A percentile compares a stretch with the other conserved stretches of the same genome.
phyloP scores from a whole-genome alignment of 2,329 filamentous ascomycete species.

The Dactylonectria estremocensis region DNA sequence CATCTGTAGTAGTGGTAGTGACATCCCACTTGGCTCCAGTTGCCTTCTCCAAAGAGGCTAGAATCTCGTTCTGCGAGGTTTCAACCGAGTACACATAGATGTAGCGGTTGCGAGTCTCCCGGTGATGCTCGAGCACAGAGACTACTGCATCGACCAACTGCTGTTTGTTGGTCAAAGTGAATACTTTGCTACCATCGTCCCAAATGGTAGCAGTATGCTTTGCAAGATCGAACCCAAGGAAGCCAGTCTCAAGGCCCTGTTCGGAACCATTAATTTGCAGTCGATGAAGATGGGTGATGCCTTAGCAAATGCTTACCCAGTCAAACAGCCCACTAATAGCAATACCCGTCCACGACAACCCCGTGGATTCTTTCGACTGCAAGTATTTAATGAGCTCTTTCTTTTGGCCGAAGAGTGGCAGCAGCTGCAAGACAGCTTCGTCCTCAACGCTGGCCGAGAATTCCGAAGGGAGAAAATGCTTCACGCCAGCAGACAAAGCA shows the following conservation, averaged over 20 bases:
- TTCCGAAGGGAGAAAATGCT: conserved; percentile 69
- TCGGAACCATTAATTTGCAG: neutral
- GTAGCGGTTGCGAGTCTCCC: conserved; percentile 66
- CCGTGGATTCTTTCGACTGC: conserved; percentile 26
- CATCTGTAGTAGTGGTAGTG: conserved; percentile 27
- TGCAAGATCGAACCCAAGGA: conserved; percentile 32
- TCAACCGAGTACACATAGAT: conserved; percentile 67
- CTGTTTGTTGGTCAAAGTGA: conserved; percentile 36
- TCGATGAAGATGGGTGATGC: neutral
- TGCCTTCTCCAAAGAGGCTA: conserved; percentile 33
- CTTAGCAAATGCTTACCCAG: conserved; percentile 30
- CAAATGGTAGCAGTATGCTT: conserved; percentile 31
- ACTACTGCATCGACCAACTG: conserved; percentile 63
- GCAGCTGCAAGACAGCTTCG: conserved; percentile 29
- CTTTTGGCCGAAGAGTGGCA: conserved; percentile 41
- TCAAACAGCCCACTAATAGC: conserved; percentile 52
- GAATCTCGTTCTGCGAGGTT: conserved; percentile 60
- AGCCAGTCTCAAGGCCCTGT: conserved; percentile 32
- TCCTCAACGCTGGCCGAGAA: conserved; percentile 56
- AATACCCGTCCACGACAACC: conserved; percentile 45
- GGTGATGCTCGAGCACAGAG: conserved; percentile 60
- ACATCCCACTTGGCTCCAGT: conserved; percentile 30
- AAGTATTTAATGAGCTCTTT: conserved; percentile 37
- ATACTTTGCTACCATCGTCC: conserved; percentile 31
- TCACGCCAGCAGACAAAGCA: conserved; percentile 66